Base-by-base conservation (phyloP, 2,329 filamentous ascomycete species). In the Sporothrix schenckii region DNA sequence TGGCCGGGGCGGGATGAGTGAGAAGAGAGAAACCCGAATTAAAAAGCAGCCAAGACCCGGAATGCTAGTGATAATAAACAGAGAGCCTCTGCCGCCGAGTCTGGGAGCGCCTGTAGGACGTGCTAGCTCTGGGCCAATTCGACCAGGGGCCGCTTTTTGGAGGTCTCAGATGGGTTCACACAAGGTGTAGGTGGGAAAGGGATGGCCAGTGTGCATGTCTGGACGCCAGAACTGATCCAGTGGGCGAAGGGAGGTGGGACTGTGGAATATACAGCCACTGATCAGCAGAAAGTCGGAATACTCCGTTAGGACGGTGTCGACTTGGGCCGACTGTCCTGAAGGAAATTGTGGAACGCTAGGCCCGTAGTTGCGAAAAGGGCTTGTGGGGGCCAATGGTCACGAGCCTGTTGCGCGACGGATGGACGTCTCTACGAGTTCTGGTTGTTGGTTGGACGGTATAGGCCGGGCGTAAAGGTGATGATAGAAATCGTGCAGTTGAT, bases 1-100 rank as follows among this genome's bases (percentile, higher is more conserved):
- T 21, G 41, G 21, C 47, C 56, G 56, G 19, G 34, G 54, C 30
- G 9, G 14, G 16, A 65, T 27, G 27, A 24, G 21, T n/a, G 21
- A 60, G 53, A 41, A 60, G 24, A 30, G 39, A 16, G n/a, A 19
- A 53, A 24, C 13, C 34, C 34, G n/a, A 34, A 21, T 50, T n/a
- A 3, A 52, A 60, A 68, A 60, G 60, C 41, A 19, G 41, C 41
- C 66, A 60, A 60, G 53, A 56, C 66, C 52, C 34, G 52, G 66
- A 52, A 58, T 39, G 49, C 63, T 53, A 66, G 30, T 30, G 49
- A 66, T 66, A 53, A 41, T 66, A 41, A 66, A 66, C 47, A 66
- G 47, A 65, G 21, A 13, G 41, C 41, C 14, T 44, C 41, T 44
- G 34, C 30, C 60, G 24, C 2, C 30, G 16, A 21, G 27, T 27